Evolutionary conservation across 352 stramenopile species (phyloP).

Genomic region (Phytophthora brassicae): DNA sequence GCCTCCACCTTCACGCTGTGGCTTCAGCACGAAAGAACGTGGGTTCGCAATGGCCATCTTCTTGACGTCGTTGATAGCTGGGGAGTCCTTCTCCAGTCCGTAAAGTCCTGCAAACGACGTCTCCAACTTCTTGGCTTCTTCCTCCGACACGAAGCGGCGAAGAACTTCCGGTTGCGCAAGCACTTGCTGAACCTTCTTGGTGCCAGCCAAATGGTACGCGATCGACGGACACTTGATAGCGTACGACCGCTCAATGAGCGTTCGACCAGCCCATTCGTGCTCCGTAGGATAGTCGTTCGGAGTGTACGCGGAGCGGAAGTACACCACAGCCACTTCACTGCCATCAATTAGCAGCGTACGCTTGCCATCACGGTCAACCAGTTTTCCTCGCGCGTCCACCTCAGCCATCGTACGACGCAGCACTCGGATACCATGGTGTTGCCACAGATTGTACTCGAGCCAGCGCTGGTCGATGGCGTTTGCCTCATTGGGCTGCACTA

Average conservation of each 20-base stretch:
- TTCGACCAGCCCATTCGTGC: conserved; percentile 89
- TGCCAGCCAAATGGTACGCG: conserved; percentile 96
- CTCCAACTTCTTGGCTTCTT: conserved; percentile 75
- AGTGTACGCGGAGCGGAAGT: conserved; percentile 96
- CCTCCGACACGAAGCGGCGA: conserved; percentile 88
- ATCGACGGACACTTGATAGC: conserved; percentile 97
- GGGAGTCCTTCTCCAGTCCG: conserved; percentile 86
- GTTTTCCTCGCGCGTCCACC: conserved; percentile 40
- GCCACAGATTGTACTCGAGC: conserved; percentile 92
- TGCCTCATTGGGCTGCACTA: conserved; percentile 87
- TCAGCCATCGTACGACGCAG: conserved; percentile 78
- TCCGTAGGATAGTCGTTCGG: conserved; percentile 94
- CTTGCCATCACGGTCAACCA: conserved; percentile 43
- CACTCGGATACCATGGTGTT: conserved; percentile 76
- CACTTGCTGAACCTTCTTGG: conserved; percentile 98
- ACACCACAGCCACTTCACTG: conserved; percentile 91
- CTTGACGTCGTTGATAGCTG: conserved; percentile 69
- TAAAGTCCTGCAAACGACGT: conserved; percentile 95
- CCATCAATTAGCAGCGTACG: conserved; percentile 60
- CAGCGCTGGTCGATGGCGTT: conserved; percentile 93
- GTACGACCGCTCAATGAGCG: conserved; percentile 87
- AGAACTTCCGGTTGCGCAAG: conserved; percentile 84
- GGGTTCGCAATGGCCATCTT: conserved; percentile 67
- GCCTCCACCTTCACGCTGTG: conserved; percentile 97
- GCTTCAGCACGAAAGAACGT: conserved; percentile 95